Evolutionary conservation across 2,329 filamentous ascomycete genomes (phyloP).

Genomic region (Gyromitra esculenta): DNA sequence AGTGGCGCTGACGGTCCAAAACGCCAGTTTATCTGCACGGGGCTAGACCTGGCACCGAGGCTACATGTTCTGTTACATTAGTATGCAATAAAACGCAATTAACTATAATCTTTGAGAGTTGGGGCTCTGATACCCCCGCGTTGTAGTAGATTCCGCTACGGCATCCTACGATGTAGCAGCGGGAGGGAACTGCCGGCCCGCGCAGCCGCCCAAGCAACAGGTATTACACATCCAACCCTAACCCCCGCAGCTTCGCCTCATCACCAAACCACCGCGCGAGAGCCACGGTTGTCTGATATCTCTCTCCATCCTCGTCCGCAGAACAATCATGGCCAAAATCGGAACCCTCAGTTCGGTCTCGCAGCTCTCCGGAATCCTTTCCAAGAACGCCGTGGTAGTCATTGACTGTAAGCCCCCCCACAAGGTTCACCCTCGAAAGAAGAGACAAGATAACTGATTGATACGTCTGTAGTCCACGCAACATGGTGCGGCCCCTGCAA

Average conservation of each 20-base stretch:
- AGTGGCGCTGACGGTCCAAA: no score
- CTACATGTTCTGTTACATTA: no score
- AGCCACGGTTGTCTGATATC: slow-evolving; percentile 32
- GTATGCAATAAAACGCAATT: no score
- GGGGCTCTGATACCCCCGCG: no score
- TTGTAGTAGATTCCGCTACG: no score
- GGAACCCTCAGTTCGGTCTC: slow-evolving; percentile 69
- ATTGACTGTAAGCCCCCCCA: slow-evolving; percentile 77
- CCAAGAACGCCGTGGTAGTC: slow-evolving; percentile 80
- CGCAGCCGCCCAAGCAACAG: not conserved
- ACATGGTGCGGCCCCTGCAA: slow-evolving; percentile 88
- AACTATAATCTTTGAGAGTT: no score
- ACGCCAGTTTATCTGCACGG: no score
- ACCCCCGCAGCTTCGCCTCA: slow-evolving; percentile 14
- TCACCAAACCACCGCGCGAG: slow-evolving; percentile 8
- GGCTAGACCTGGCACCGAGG: no score
- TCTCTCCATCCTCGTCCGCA: not conserved
- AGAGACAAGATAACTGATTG: slow-evolving; percentile 13
- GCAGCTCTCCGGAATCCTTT: slow-evolving; percentile 75
- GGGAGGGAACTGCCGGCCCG: no score
- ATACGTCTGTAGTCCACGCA: slow-evolving; percentile 74
- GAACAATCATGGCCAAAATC: slow-evolving; percentile 42
- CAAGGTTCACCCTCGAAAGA: slow-evolving; percentile 15
- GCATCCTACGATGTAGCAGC: no score
- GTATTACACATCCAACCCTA: slow-evolving; percentile 22